These are phyloP conservation scores for Botrytis porri DNA, from an alignment of 2,329 filamentous ascomycete genomes.

Conservation along the genomic window DNA sequence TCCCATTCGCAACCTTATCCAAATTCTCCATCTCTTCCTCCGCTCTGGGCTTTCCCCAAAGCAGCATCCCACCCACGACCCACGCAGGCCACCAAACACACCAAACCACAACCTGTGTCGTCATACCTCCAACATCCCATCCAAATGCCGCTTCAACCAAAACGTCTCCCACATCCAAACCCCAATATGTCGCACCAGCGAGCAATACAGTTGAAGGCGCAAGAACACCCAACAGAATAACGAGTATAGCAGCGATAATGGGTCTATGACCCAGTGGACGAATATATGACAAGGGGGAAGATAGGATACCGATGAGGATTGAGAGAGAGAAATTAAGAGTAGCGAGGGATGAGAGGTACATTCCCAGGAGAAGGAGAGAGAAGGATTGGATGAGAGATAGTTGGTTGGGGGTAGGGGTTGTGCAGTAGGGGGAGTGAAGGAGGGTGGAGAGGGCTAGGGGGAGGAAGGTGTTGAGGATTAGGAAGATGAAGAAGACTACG, in stretches of 20 bases:
- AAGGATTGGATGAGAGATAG: slow-evolving; percentile 82
- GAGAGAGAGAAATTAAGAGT: slow-evolving; percentile 94
- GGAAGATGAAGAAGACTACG: slow-evolving; percentile 57
- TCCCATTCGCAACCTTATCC: background rate
- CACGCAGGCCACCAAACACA: slow-evolving; percentile 95
- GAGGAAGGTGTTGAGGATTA: slow-evolving; percentile 52
- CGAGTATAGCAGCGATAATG: slow-evolving; percentile 44
- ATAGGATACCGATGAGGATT: slow-evolving; percentile 77
- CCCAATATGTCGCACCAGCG: slow-evolving; percentile 47
- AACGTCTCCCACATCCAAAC: slow-evolving; percentile 52
- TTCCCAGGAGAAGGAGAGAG: slow-evolving; percentile 86
- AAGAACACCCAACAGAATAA: slow-evolving; percentile 55
- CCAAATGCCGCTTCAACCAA: slow-evolving; percentile 75
- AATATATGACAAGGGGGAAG: slow-evolving; percentile 76
- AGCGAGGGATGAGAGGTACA: slow-evolving; percentile 87
- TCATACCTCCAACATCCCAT: slow-evolving; percentile 87
- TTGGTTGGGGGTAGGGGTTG: slow-evolving; percentile 61
- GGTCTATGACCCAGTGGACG: slow-evolving; percentile 46
- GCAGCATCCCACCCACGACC: slow-evolving; percentile 61
- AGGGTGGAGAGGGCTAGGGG: slow-evolving; percentile 56
- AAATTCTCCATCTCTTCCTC: background rate
- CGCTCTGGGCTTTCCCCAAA: slow-evolving; percentile 44
- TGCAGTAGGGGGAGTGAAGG: slow-evolving; percentile 47
- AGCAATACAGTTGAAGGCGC: slow-evolving; percentile 59
- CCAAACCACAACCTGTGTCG: slow-evolving; percentile 87